Percentiles rank a stretch among this genome's conserved stretches.
These are phyloP conservation scores for Magnaporthiopsis rhizophila DNA, from an alignment of 2,329 filamentous ascomycete species.

Conservation along the genomic window DNA sequence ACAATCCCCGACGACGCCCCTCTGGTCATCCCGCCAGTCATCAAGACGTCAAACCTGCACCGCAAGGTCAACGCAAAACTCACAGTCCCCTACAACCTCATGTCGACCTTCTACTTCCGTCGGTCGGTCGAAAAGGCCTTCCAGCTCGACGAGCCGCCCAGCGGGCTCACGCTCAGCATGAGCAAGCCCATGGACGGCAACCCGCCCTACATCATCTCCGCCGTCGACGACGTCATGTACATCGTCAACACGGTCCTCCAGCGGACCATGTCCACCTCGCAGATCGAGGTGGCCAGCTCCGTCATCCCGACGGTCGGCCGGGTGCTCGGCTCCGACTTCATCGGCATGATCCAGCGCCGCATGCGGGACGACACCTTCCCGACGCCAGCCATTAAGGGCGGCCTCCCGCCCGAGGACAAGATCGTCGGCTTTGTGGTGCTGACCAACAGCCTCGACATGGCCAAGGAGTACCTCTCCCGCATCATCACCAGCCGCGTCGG, in stretches of 20 bases:
- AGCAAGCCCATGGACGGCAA: constrained; percentile 66
- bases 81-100: constrained; percentile 73
- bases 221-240: constrained; percentile 98
- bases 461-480: constrained; percentile 81
- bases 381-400: constrained; percentile 67
- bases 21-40: constrained; percentile 62
- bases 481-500: constrained; percentile 67
- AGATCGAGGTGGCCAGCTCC: constrained; percentile 66
- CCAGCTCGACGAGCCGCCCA: constrained; percentile 83
- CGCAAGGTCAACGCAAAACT: constrained; percentile 72
- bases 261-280: constrained; percentile 77
- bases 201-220: constrained; percentile 85
- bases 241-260: constrained; percentile 91
- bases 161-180: constrained; percentile 68
- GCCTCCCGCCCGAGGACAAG: constrained; percentile 77
- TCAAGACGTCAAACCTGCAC: constrained; percentile 70
- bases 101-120: constrained; percentile 96
- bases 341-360: constrained; percentile 94
- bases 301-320: constrained; percentile 73
- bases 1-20: constrained; percentile 43
- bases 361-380: constrained; percentile 97
- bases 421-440: constrained; percentile 85
- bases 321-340: constrained; percentile 80
- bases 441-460: constrained; percentile 91
- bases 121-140: constrained; percentile 96